Evolutionary conservation across 2,329 filamentous ascomycete genomes (phyloP).

Genomic region (Neofusicoccum laricinum): DNA sequence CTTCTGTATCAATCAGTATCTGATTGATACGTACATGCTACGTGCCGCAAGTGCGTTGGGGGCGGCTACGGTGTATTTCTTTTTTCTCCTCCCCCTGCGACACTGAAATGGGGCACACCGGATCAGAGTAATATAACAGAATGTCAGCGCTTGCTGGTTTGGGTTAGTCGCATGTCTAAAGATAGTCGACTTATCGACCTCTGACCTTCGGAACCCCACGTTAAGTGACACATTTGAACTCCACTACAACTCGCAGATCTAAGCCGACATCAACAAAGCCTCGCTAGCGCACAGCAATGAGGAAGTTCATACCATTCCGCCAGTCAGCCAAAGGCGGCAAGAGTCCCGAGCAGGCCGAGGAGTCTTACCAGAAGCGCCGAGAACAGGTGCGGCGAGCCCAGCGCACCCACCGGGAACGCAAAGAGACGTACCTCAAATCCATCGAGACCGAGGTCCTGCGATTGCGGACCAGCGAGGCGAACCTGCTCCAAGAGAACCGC

Average conservation of each 20-base stretch:
- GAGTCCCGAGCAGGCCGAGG: neutral
- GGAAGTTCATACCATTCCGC: neutral
- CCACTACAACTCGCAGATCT: too few relatives aligned
- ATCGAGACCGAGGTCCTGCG: constrained; percentile 29
- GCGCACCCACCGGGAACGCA: constrained; percentile 31
- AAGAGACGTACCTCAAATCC: constrained; percentile 29
- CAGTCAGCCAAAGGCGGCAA: neutral
- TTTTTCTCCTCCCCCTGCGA: too few relatives aligned
- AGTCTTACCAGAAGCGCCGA: constrained; percentile 24
- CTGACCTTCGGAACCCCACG: too few relatives aligned
- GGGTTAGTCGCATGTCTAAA: too few relatives aligned
- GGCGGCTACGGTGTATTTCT: constrained; percentile 54
- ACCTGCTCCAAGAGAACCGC: constrained; percentile 26
- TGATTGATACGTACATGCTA: constrained; percentile 54
- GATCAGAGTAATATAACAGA: too few relatives aligned
- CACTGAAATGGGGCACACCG: too few relatives aligned
- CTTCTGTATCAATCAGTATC: constrained; percentile 60
- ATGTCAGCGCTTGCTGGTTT: too few relatives aligned
- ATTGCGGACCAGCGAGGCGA: constrained; percentile 30
- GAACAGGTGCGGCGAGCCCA: constrained; percentile 38
- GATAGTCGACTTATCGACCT: too few relatives aligned
- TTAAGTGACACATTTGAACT: too few relatives aligned
- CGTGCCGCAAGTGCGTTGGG: constrained; percentile 52
- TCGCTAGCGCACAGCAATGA: neutral
- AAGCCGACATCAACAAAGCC: too few relatives aligned